Base-by-base conservation (phyloP, 805 yeast genomes). In the Yarrowia sp. region DNA sequence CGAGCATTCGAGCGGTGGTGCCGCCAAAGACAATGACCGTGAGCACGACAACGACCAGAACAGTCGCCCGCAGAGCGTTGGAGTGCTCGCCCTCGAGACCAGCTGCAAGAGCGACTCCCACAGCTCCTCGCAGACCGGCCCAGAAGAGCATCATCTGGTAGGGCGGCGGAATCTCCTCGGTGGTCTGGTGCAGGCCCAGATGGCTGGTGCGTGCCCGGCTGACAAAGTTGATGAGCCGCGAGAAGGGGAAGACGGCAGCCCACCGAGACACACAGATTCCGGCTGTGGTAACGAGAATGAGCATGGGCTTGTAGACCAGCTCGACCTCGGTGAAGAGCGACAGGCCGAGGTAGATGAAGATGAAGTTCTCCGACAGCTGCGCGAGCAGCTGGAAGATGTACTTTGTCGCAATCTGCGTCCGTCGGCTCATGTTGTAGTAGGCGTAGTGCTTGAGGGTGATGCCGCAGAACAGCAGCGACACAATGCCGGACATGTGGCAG, bases 101-200 rank as follows among this genome's bases (percentile, higher is more conserved):
- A 85, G 96, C 90, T 0, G 99, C 99, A 69, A 94, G 81, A 0
- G 99, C 99, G 4, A 94, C 99, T 66, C 99, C 99, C 33, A 94
- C 99, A 0, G 99, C 99, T 64, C 99, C 99, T 71, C 99, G 81
- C 62, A 94, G 78, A 3, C 99, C 99, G 2, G 99, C 99, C 99
- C 99, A 94, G 73, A 94, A 94, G 56, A 93, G 90, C 99, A 94
- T 94, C 89, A 91, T 90, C 76, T 94, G 99, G 74, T 94, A 94
- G 65, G 87, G 90, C 69, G 90, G 93, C 24, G 97, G 94, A 65
- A 94, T 91, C 75, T 93, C 98, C 69, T 91, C 97, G 1, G 88
- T 87, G 21, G 82, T 78, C 33, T 42, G 62, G 27, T 58, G 51
- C 13, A 41, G 51, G 3, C 62, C 62, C 27, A 55, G 38, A 38